These are phyloP conservation scores for Musa beccarii DNA, from an alignment of 176 grass and related monocot genomes.

Conservation along the genomic window DNA sequence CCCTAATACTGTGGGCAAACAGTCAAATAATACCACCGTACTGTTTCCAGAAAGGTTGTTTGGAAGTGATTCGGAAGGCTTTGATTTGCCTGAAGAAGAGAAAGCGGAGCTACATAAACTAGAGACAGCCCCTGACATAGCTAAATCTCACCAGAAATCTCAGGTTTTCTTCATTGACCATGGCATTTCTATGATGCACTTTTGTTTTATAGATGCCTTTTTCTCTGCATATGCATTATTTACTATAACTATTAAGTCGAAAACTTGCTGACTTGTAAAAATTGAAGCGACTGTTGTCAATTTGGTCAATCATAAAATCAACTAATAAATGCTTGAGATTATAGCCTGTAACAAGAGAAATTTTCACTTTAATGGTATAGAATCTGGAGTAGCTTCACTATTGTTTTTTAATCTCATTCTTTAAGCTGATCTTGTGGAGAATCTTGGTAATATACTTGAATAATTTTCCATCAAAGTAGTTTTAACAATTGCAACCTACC, in stretches of 20 bases:
- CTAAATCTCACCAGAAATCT: slow-evolving; percentile 18
- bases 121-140: neutral
- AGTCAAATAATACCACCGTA: neutral
- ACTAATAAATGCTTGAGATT: too few species aligned
- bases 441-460: too few species aligned
- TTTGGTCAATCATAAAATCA: too few species aligned
- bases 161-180: slow-evolving; percentile 24
- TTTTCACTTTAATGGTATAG: too few species aligned
- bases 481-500: too few species aligned
- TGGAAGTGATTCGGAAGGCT: slow-evolving; percentile 6
- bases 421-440: too few species aligned
- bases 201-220: slow-evolving; percentile 17
- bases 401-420: too few species aligned
- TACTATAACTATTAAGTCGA: neutral
- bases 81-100: slow-evolving; percentile 12
- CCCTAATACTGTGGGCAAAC: slow-evolving; percentile 18
- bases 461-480: too few species aligned
- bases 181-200: neutral
- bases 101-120: slow-evolving; percentile 11
- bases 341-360: too few species aligned
- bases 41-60: slow-evolving; percentile 9
- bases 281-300: too few species aligned
- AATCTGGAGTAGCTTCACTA: too few species aligned
- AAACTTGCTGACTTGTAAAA: too few species aligned
- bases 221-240: neutral